Evolutionary conservation across 2,329 filamentous ascomycete species (phyloP).

Genomic region (Verruconis gallopava): DNA sequence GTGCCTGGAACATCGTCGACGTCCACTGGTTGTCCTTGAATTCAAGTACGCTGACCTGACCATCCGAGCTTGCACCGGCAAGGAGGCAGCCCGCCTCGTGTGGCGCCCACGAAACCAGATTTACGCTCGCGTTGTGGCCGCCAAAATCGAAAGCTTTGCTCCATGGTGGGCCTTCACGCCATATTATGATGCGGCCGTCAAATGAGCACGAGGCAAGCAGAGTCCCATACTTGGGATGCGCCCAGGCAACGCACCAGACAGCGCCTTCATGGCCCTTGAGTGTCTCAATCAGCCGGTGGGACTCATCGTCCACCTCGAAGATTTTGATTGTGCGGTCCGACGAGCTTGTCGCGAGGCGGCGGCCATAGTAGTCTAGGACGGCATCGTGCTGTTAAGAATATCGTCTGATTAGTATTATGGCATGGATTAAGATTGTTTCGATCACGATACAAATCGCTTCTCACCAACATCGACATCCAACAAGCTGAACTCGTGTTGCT

Average conservation of each 20-base stretch:
- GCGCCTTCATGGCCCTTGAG: slow-evolving; percentile 94
- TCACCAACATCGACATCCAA: not conserved
- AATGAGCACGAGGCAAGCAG: slow-evolving; percentile 93
- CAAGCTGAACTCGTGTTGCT: not conserved
- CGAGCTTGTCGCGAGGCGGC: slow-evolving; percentile 89
- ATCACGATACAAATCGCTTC: not conserved
- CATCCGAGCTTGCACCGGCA: slow-evolving; percentile 87
- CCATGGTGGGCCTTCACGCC: slow-evolving; percentile 64
- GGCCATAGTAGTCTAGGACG: slow-evolving; percentile 95
- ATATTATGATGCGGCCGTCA: slow-evolving; percentile 97
- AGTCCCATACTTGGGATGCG: slow-evolving; percentile 95
- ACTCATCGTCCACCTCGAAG: slow-evolving; percentile 76
- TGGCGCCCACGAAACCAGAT: slow-evolving; percentile 94
- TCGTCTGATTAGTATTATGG: not conserved
- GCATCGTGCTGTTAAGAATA: slow-evolving; percentile 61
- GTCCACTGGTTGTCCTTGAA: slow-evolving; percentile 95
- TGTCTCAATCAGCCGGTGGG: slow-evolving; percentile 80
- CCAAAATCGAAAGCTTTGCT: slow-evolving; percentile 78
- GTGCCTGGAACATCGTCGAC: slow-evolving; percentile 78
- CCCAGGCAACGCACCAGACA: slow-evolving; percentile 95
- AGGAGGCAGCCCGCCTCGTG: slow-evolving; percentile 91
- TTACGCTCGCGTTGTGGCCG: slow-evolving; percentile 89
- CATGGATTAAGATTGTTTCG: too few species aligned
- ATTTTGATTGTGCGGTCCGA: slow-evolving; percentile 99
- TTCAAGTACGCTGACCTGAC: slow-evolving; percentile 84